Percentiles rank a stretch among this genome's conserved stretches.
phyloP scores from a whole-genome alignment of 331 rosid genomes.

The Quercus phellos region DNA sequence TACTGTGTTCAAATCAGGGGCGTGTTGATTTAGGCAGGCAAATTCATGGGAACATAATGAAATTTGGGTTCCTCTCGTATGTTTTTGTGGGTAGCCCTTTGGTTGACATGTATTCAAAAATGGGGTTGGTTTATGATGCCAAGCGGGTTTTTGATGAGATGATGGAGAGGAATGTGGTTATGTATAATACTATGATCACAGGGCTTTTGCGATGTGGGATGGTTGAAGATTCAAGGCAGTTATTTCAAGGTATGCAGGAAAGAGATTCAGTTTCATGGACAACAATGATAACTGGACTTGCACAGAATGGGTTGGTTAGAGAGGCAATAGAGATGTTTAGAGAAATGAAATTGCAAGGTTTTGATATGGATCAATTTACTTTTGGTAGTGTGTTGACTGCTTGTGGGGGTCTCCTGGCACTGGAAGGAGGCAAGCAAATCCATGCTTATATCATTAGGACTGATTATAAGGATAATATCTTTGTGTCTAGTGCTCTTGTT shows the following conservation, averaged over 20 bases:
- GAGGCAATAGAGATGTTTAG: slow-evolving; percentile 46
- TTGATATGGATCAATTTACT: slow-evolving; percentile 64
- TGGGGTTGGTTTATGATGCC: slow-evolving; percentile 47
- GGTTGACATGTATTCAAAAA: slow-evolving; percentile 69
- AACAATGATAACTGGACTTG: slow-evolving; percentile 60
- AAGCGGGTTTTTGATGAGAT: slow-evolving; percentile 47
- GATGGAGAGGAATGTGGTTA: slow-evolving; percentile 56
- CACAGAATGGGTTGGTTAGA: slow-evolving; percentile 50
- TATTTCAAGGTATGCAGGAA: slow-evolving; percentile 53
- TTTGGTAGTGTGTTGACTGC: slow-evolving; percentile 78
- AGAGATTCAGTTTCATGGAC: slow-evolving; percentile 79
- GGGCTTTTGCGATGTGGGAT: slow-evolving; percentile 57
- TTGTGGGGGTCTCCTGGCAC: slow-evolving; percentile 60
- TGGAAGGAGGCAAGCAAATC: slow-evolving; percentile 64
- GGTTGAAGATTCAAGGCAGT: slow-evolving; percentile 42
- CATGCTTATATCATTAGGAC: slow-evolving; percentile 66
- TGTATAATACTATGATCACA: slow-evolving; percentile 58
- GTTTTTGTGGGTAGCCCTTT: slow-evolving; percentile 73
- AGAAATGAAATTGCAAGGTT: slow-evolving; percentile 50
- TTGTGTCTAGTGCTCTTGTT: slow-evolving; percentile 78
- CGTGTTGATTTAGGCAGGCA: slow-evolving; percentile 52
- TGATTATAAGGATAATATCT: slow-evolving; percentile 50
- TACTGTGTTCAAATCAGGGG: slow-evolving; percentile 49
- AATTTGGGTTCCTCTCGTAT: slow-evolving; percentile 55
- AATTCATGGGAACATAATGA: slow-evolving; percentile 65